Percentiles rank a stretch among this genome's conserved stretches.
These are phyloP conservation scores for Phytophthora sp. DNA, from an alignment of 352 stramenopile genomes.

Conservation along the genomic window DNA sequence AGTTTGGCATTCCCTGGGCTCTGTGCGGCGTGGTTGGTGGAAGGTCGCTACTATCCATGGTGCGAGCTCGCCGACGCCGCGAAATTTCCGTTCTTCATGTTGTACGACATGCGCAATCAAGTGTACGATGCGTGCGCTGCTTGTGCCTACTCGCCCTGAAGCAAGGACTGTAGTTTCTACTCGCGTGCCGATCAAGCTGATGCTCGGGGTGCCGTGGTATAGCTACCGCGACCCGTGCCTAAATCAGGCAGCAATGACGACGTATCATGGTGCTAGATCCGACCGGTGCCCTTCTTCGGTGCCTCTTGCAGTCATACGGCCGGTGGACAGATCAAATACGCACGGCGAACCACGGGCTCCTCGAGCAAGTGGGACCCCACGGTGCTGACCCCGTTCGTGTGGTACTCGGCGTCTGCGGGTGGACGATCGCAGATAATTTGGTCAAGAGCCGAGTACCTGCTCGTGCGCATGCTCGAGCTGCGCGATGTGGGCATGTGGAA, in stretches of 20 bases:
- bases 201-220: conserved; percentile 93
- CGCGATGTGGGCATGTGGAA: conserved; percentile 88
- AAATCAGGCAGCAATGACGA: conserved; percentile 26
- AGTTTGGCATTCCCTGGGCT: conserved; percentile 84
- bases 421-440: conserved; percentile 63
- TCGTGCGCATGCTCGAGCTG: conserved; percentile 58
- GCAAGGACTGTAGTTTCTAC: conserved; percentile 80
- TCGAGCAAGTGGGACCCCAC: conserved; percentile 59
- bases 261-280: conserved; percentile 24
- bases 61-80: conserved; percentile 58
- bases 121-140: conserved; percentile 91
- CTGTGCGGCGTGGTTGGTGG: conserved; percentile 74
- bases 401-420: conserved; percentile 15
- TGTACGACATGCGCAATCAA: conserved; percentile 93
- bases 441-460: conserved; percentile 66
- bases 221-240: conserved; percentile 87
- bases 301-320: conserved; percentile 81
- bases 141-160: conserved; percentile 80
- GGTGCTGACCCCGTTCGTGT: conserved; percentile 64
- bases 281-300: conserved; percentile 63
- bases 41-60: conserved; percentile 88
- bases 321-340: conserved; percentile 67
- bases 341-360: conserved; percentile 25
- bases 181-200: conserved; percentile 76
- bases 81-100: conserved; percentile 94